These are phyloP conservation scores for Dictyostelium firmibasis DNA, from an alignment of 78 protist genomes.

Conservation along the genomic window DNA sequence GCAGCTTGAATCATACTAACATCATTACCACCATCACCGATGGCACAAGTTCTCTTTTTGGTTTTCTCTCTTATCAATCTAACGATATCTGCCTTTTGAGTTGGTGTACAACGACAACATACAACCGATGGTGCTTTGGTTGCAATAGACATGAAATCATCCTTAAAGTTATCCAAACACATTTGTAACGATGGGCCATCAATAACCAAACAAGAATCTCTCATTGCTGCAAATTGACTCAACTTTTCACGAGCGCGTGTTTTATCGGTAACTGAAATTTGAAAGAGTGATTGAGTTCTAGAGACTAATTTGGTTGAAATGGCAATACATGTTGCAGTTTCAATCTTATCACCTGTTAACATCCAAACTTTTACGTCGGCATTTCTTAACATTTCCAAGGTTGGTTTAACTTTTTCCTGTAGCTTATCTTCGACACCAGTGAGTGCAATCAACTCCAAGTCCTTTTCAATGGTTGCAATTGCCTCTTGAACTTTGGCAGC, in stretches of 20 bases:
- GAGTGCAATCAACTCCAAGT: constrained; percentile 88
- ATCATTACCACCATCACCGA: constrained; percentile 99
- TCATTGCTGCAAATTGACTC: constrained; percentile 73
- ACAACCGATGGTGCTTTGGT: constrained; percentile 93
- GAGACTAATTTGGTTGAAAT: constrained; percentile 87
- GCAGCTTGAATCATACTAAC: constrained; percentile 99
- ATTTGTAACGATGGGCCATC: constrained; percentile 91
- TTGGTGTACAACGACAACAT: constrained; percentile 96
- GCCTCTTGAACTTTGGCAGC: constrained; percentile 77
- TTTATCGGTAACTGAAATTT: constrained; percentile 44
- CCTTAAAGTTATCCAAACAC: constrained; percentile 79
- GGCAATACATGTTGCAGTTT: constrained; percentile 96
- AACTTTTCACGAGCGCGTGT: constrained; percentile 63
- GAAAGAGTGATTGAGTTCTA: constrained; percentile 77
- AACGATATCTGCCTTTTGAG: constrained; percentile 95
- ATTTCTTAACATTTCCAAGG: constrained; percentile 92
- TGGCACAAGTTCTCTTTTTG: constrained; percentile 86
- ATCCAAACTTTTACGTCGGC: constrained; percentile 96
- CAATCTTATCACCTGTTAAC: constrained; percentile 97
- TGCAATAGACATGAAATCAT: constrained; percentile 86
- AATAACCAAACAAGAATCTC: constrained; percentile 88
- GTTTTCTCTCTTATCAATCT: constrained; percentile 81
- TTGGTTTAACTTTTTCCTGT: constrained; percentile 85
- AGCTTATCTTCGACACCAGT: constrained; percentile 95
- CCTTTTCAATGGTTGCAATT: constrained; percentile 79